These are phyloP conservation scores for Cubamyces sp. DNA, from an alignment of 768 basidiomycete species.

Conservation along the genomic window DNA sequence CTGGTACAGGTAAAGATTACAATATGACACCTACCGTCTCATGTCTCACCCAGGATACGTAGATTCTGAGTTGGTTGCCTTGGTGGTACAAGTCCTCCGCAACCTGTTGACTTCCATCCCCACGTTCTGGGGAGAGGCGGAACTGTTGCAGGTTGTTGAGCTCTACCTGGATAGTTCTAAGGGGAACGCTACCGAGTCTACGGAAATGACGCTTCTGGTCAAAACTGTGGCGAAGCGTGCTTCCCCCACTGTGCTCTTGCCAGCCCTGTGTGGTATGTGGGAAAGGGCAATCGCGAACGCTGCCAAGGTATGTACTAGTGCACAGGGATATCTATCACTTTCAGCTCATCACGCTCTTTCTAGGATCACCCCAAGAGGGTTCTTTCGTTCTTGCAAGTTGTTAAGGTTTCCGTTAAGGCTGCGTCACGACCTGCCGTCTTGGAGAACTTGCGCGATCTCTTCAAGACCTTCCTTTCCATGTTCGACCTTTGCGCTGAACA, in stretches of 20 bases:
- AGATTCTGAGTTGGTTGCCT: conserved; percentile 37
- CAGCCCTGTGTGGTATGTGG: conserved; percentile 68
- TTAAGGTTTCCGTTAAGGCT: conserved; percentile 66
- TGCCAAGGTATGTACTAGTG: background rate
- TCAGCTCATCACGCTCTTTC: background rate
- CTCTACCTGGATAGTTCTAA: conserved; percentile 53
- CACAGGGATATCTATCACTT: background rate
- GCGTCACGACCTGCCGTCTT: conserved; percentile 67
- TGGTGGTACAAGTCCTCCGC: conserved; percentile 56
- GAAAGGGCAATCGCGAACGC: background rate
- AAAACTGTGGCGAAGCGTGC: conserved; percentile 73
- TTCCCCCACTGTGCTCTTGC: conserved; percentile 67
- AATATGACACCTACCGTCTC: too few relatives aligned
- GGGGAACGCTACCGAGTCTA: conserved; percentile 38
- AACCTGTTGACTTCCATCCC: conserved; percentile 77
- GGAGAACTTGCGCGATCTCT: conserved; percentile 66
- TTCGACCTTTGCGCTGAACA: conserved; percentile 53
- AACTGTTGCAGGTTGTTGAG: conserved; percentile 58
- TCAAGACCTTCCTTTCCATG: conserved; percentile 79
- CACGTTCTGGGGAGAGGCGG: conserved; percentile 74
- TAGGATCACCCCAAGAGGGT: conserved; percentile 20
- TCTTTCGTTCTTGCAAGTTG: conserved; percentile 65
- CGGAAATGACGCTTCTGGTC: conserved; percentile 49
- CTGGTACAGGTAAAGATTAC: conserved; percentile 22
- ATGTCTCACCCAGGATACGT: conserved; percentile 17